phyloP scores from a whole-genome alignment of 2,329 filamentous ascomycete genomes.

The Fusarium buxicola region DNA sequence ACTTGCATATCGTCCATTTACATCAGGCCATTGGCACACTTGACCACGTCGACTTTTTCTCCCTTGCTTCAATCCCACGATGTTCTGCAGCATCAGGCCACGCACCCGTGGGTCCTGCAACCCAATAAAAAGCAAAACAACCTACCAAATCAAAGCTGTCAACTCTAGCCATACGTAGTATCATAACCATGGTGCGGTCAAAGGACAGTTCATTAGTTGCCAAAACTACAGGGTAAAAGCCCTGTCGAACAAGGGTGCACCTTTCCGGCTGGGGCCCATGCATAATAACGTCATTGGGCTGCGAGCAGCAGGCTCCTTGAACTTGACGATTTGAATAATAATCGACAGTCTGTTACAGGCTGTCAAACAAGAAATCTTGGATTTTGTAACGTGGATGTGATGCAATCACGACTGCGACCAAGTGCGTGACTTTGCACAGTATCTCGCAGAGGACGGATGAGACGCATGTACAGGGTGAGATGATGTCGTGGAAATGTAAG shows the following conservation, averaged over 20 bases:
- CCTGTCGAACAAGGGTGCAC: conserved; percentile 13
- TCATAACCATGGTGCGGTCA: too few species aligned
- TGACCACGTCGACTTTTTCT: not conserved
- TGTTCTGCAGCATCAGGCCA: conserved; percentile 6
- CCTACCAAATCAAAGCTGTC: not conserved
- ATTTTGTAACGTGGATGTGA: conserved; percentile 18
- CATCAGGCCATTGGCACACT: conserved; percentile 1
- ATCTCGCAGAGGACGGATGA: conserved; percentile 2
- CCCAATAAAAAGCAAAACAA: not conserved
- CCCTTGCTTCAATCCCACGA: not conserved
- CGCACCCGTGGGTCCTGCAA: not conserved
- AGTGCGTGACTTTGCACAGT: conserved; percentile 33
- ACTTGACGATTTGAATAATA: conserved; percentile 18
- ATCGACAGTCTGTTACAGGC: conserved; percentile 26
- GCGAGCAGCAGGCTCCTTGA: conserved; percentile 21
- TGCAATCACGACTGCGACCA: conserved; percentile 20
- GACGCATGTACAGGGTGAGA: conserved; percentile 14
- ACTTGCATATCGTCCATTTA: not conserved
- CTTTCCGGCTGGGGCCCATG: conserved; percentile 13
- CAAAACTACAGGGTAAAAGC: conserved; percentile 18
- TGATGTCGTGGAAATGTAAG: too few species aligned
- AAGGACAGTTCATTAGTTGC: too few species aligned
- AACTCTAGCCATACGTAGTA: too few species aligned
- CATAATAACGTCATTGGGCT: conserved; percentile 37
- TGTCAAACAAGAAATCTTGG: conserved; percentile 11